Conservation (phyloP, 140 eudicot genomes). For the Oenanthe javanica region DNA sequence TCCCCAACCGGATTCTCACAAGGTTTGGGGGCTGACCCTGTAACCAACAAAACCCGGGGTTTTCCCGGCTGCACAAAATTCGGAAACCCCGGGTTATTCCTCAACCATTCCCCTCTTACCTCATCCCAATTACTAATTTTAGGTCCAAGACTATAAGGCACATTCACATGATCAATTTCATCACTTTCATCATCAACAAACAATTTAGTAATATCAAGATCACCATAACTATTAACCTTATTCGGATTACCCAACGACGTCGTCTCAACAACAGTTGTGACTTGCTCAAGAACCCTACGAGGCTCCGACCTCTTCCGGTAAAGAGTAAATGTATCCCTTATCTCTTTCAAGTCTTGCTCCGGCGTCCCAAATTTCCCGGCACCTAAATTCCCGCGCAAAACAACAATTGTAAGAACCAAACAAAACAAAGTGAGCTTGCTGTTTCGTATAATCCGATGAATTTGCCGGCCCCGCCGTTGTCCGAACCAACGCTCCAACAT, state of each 20-base stretch:
- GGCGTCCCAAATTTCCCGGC: constrained; percentile 53
- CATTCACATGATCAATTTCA: constrained; percentile 9
- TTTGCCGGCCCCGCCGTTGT: constrained; percentile 27
- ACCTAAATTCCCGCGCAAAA: constrained; percentile 32
- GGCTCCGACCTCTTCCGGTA: constrained; percentile 27
- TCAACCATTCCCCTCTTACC: constrained; percentile 15
- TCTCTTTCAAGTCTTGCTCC: constrained; percentile 31
- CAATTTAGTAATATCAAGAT: constrained; percentile 12
- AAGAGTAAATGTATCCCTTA: constrained; percentile 29
- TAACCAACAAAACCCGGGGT: constrained; percentile 12
- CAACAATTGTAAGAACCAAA: constrained; percentile 30
- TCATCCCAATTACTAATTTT: constrained; percentile 16
- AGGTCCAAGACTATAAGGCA: constrained; percentile 18
- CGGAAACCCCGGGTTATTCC: neutral
- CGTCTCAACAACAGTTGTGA: neutral
- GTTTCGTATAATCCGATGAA: constrained; percentile 23
- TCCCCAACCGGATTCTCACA: constrained; percentile 15
- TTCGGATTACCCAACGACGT: neutral
- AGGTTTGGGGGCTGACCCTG: constrained; percentile 12
- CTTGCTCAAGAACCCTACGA: constrained; percentile 40
- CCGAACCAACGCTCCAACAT: constrained; percentile 36
- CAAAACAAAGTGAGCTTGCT: constrained; percentile 40
- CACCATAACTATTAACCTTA: constrained; percentile 9
- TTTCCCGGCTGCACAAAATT: constrained; percentile 4
- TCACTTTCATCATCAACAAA: constrained; percentile 20